Evolutionary conservation across 2,329 filamentous ascomycete genomes (phyloP), one percentile per base, ranked within the genome.

Genomic region (Bipolaris sorokiniana): DNA sequence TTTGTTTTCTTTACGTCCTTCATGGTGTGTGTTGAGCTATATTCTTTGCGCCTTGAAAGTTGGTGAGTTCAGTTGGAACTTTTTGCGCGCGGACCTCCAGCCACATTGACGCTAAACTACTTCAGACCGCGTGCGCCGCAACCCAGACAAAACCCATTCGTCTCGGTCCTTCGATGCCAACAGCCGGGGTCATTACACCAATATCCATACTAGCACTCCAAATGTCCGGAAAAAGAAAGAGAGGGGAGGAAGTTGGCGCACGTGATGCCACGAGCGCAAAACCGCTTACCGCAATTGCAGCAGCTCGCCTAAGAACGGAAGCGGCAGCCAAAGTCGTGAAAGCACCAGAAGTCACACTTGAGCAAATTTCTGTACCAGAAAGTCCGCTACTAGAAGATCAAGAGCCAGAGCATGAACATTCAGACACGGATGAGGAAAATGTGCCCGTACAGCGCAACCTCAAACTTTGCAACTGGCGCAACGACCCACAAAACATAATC

Each of bases 181-280:
- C 46, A 23, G 45, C 18, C 45, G 9, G 23, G 26, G 22, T 36
- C 38, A 48, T 20, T 54, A 58, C 55, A 54, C 40, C 40, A 54
- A 37, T 46, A 34, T 48, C 20, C 36, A 45, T 37, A 54, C 41
- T 51, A 36, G 20, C 53, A 37, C 28, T 49, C 48, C 60, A 56
- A 18, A 75, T 76, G 73, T 54, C 72, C 16, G 70, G 64, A 3
- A 76, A 76, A 56, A 66, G 72, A 38, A 71, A 69, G 50, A 70
- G 71, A 61, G 56, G 46, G 3, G 65, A 63, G 16, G 45, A 54
- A 2, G n/a, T 45, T 5, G 28, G 31, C 6, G 28, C 56, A 10
- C 47, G 18, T 37, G 16, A 44, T 44, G 34, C 55, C n/a, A 34
- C 47, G 26, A 51, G 56, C 37, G 56, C 16, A 23, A 71, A 65